Percentiles rank a stretch among this genome's conserved stretches.
These are phyloP conservation scores for Suillus plorans DNA, from an alignment of 768 basidiomycete species.

Conservation along the genomic window DNA sequence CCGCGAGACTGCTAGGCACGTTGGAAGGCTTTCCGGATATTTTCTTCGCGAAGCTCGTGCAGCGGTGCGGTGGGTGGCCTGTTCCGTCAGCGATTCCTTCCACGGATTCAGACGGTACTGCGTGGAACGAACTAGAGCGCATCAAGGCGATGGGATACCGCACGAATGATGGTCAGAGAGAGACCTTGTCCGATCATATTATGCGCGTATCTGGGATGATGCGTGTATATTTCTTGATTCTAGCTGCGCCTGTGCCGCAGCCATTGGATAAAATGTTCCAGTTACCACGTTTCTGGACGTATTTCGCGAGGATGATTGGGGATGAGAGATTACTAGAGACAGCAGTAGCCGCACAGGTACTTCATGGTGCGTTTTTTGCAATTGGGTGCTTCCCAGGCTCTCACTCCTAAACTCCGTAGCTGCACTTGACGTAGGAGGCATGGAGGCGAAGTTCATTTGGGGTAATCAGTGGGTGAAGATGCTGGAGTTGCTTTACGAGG, in stretches of 20 bases:
- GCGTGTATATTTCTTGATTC: conserved; percentile 82
- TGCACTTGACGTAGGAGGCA: conserved; percentile 70
- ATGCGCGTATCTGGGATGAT: conserved; percentile 74
- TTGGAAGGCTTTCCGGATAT: conserved; percentile 63
- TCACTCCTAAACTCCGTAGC: conserved; percentile 38
- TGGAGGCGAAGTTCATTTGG: conserved; percentile 60
- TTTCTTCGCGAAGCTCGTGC: conserved; percentile 82
- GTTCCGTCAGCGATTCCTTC: conserved; percentile 63
- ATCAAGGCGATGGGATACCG: conserved; percentile 60
- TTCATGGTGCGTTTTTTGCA: conserved; percentile 54
- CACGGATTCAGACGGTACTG: conserved; percentile 47
- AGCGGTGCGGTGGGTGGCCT: conserved; percentile 87
- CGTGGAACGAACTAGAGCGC: conserved; percentile 43
- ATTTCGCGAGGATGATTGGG: conserved; percentile 63
- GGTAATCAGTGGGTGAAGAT: conserved; percentile 81
- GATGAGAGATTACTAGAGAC: conserved; percentile 51
- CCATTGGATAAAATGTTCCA: conserved; percentile 58
- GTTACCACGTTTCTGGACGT: conserved; percentile 67
- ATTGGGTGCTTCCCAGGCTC: neutral
- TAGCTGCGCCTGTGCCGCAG: conserved; percentile 38
- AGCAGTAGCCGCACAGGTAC: conserved; percentile 62
- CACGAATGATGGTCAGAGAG: conserved; percentile 43
- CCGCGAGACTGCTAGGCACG: conserved; percentile 66
- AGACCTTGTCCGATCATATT: conserved; percentile 60
- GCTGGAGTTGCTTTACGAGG: conserved; percentile 63